Evolutionary conservation across 2,329 filamentous ascomycete species (phyloP), one percentile per base, ranked within the genome.

Genomic region (Exophiala xenobiotica): DNA sequence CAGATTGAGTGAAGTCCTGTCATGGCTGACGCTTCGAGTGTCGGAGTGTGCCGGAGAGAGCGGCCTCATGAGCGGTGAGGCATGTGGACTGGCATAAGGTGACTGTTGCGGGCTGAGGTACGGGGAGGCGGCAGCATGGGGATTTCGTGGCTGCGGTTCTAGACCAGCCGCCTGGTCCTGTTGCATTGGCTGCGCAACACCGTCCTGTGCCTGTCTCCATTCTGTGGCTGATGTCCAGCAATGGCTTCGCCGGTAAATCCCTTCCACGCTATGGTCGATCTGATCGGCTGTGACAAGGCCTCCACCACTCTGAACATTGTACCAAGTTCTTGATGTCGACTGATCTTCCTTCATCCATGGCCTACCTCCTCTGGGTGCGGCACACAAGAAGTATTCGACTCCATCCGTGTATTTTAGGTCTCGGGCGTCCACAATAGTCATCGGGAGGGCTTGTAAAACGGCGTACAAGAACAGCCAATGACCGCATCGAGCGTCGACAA

Each of bases 211-310:
- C 27, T 73, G 71, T 6, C 74, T 74, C 85, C 85, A 87, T 59
- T 78, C 73, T 59, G 81, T 76, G 2, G 83, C 84, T 61, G 78
- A 75, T 51, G 77, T 70, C 85, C 85, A 88, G 68, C 84, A 87
- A 64, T 88, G 85, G 54, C 80, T 85, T 35, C 84, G 79, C 12
- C 80, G 77, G 66, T 86, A 88, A 37, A 85, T 78, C 38, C 81
- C 83, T 63, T 88, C 85, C 1, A 85, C 78, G 14, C 84, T 80
- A 60, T 86, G 78, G 57, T 85, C 79, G 37, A 87, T 79, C 20
- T 85, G 70, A 61, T 87, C 82, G 0, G 77, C 78, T 1, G 85
- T 78, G 35, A 86, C 82, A 6, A 86, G 75, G 35, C 78, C 79
- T 19, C 75, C 75, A 31, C 81, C 78, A 29, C 86, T 88, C 2